These are phyloP conservation scores for Stenocarpella maydis DNA, from an alignment of 2,329 filamentous ascomycete species.

Conservation along the genomic window DNA sequence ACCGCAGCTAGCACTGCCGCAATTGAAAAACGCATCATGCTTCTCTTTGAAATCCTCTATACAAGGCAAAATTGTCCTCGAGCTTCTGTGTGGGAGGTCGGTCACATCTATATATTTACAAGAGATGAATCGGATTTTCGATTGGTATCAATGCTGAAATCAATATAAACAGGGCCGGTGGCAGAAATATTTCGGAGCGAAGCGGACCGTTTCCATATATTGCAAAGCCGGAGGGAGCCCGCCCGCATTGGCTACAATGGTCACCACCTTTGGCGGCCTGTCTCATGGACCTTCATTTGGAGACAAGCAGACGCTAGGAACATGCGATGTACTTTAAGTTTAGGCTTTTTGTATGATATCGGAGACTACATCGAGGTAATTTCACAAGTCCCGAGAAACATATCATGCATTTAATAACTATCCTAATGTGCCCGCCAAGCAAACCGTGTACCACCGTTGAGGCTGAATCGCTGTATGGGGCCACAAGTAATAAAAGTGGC, in stretches of 20 bases:
- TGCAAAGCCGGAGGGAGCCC: not conserved
- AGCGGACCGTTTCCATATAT: not conserved
- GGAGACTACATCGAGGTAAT: not conserved
- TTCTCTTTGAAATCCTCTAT: not conserved
- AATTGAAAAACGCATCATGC: slow-evolving; percentile 6
- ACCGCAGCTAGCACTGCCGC: not conserved
- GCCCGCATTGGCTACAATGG: not conserved
- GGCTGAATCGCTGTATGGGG: too few relatives aligned
- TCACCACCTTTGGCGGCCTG: not conserved
- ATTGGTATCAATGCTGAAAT: slow-evolving; percentile 1
- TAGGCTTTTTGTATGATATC: not conserved
- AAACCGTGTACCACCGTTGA: too few relatives aligned
- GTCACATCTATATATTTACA: not conserved
- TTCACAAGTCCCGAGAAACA: not conserved
- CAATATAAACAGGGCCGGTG: not conserved
- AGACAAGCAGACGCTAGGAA: not conserved
- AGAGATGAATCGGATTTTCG: not conserved
- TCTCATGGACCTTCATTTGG: not conserved
- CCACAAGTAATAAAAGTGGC: too few relatives aligned
- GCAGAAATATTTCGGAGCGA: slow-evolving; percentile 4
- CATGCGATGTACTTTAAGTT: not conserved
- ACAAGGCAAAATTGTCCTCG: too few relatives aligned
- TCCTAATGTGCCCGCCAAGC: too few relatives aligned
- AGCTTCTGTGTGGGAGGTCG: not conserved
- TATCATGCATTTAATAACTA: too few relatives aligned